Evolutionary conservation across 306 rosid species (phyloP), one percentile per base, ranked within the genome.

Genomic region (Quercus dentata): DNA sequence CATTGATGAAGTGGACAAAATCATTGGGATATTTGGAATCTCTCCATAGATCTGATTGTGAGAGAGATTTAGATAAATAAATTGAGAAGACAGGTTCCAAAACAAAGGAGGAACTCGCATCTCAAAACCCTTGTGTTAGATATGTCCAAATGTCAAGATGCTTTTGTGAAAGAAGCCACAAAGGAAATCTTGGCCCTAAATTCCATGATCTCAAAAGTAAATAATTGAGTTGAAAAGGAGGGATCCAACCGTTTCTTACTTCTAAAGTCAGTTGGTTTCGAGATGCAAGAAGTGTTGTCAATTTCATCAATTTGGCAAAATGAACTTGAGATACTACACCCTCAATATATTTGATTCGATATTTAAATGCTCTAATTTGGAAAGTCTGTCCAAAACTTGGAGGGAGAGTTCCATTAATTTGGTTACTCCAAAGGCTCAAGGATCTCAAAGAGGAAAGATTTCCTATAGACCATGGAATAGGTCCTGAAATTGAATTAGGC

Each of bases 291-390:
- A 80, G 49, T 4, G 0, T 0, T 3, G 2, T 67, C n/a, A 74
- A 44, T 5, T 4, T 74, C 15, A 13, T 68, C 0, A 27, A 25
- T 0, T 68, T 68, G 55, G 76, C 8, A 49, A 80, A 35, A 59
- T 80, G 35, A 77, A 74, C 58, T 21, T 35, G 12, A 1, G 83
- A 81, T 31, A 84, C 75, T 6, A 19, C 31, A 64, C 88, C 41
- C 65, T 3, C n/a, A 84, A 57, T 17, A 19, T 14, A 74, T 87
- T 82, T 2, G 0, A 12, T 28, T 1, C 28, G 30, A 80, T 11
- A 1, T 27, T 2, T 31, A 0, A 2, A 75, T 21, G 1, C 35
- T 76, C 57, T 9, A 59, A 28, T 9, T 59, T 59, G 11, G 55
- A 49, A 14, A 72, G 84, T n/a, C 14, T 8, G 6, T 73, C 79